Conservation (phyloP, 495 filamentous ascomycete genomes). For the Aspergillus nanangensis region DNA sequence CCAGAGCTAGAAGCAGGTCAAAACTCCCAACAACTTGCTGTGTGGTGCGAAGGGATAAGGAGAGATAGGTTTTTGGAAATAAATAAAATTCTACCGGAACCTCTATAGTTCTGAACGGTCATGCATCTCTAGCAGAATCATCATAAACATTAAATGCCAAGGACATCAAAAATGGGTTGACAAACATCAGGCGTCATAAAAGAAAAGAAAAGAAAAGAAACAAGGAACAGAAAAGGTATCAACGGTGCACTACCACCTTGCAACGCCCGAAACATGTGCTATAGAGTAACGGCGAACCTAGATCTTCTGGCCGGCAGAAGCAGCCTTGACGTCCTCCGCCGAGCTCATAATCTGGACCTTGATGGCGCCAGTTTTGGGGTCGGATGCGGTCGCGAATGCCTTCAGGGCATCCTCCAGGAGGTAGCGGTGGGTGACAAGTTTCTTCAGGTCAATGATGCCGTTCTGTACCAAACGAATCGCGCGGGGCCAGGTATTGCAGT, state of each 20-base stretch:
- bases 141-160: conserved; percentile 18
- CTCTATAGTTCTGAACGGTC: conserved; percentile 14
- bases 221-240: conserved; percentile 10
- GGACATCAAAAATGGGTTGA: conserved; percentile 9
- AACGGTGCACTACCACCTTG: conserved; percentile 7
- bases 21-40: no score
- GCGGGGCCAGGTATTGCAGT: conserved; percentile 90
- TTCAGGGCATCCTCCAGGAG: conserved; percentile 78
- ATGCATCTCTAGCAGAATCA: conserved; percentile 13
- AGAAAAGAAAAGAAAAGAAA: conserved; percentile 1
- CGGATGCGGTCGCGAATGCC: conserved; percentile 81
- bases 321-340: conserved; percentile 41
- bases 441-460: conserved; percentile 72
- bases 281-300: conserved; percentile 14
- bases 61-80: neutral
- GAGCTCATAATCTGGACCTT: conserved; percentile 81
- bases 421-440: conserved; percentile 85
- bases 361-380: conserved; percentile 89
- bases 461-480: conserved; percentile 84
- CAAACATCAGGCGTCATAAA: conserved; percentile 3
- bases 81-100: conserved; percentile 16
- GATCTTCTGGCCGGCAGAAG: conserved; percentile 32
- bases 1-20: no score
- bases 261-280: conserved; percentile 8
- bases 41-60: no score